Conservation (phyloP, 352 stramenopile genomes). For the Thalassiosira sp. region DNA sequence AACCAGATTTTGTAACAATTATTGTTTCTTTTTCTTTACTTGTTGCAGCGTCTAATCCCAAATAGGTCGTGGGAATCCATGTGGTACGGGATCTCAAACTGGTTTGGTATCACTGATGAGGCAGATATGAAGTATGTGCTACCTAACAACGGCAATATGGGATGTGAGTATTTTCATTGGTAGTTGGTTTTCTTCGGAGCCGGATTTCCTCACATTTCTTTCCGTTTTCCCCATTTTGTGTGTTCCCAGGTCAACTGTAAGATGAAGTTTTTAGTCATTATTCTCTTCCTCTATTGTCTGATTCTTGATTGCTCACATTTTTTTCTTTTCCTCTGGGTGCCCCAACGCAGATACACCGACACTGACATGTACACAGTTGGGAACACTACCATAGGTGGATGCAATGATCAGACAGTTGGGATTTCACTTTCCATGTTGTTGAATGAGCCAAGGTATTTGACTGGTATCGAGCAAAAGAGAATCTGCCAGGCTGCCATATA, state of each 20-base stretch:
- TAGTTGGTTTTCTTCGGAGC: too few species aligned
- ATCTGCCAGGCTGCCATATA: slow-evolving; percentile 45
- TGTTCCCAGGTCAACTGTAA: too few species aligned
- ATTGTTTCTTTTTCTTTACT: too few species aligned
- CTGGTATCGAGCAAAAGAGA: slow-evolving; percentile 41
- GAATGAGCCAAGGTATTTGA: slow-evolving; percentile 31
- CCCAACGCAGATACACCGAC: slow-evolving; percentile 35
- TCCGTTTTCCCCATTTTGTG: too few species aligned
- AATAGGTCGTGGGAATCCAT: too few species aligned
- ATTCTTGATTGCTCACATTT: too few species aligned
- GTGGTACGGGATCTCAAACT: slow-evolving; percentile 61
- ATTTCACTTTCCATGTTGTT: slow-evolving; percentile 38
- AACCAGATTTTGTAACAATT: too few species aligned
- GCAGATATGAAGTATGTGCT: slow-evolving; percentile 47
- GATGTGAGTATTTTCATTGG: slow-evolving; percentile 29
- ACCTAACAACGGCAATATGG: slow-evolving; percentile 53
- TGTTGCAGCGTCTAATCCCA: too few species aligned
- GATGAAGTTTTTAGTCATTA: too few species aligned
- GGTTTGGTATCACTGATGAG: slow-evolving; percentile 52
- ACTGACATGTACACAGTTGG: slow-evolving; percentile 32
- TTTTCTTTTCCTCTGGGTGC: too few species aligned
- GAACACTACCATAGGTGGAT: slow-evolving; percentile 29
- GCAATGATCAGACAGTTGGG: slow-evolving; percentile 29
- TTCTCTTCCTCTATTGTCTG: too few species aligned
- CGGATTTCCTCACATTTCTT: too few species aligned